These are phyloP conservation scores for Penicillium oxalicum DNA, from an alignment of 2,329 filamentous ascomycete species.

Conservation along the genomic window DNA sequence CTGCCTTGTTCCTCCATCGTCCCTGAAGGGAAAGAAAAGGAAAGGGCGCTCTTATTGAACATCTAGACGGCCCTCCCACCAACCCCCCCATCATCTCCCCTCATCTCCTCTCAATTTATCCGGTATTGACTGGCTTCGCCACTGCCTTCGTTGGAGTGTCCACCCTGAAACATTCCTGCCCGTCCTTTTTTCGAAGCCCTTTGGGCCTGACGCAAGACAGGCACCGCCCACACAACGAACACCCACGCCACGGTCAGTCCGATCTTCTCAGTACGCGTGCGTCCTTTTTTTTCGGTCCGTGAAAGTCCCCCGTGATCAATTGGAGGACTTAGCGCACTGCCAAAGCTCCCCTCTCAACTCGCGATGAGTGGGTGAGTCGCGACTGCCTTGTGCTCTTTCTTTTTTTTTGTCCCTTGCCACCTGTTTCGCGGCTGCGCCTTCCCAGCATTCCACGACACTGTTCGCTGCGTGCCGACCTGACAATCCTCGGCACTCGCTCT, in stretches of 20 bases:
- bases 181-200: conserved; percentile 4
- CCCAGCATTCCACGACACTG: conserved; percentile 26
- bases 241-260: background rate
- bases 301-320: conserved; percentile 8
- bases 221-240: too few species aligned
- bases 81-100: background rate
- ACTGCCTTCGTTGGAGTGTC: conserved; percentile 19
- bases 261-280: background rate
- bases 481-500: background rate
- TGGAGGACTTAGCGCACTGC: conserved; percentile 9
- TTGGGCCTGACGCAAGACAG: background rate
- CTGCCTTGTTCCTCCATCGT: background rate
- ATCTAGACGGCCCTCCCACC: too few species aligned
- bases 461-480: conserved; percentile 6
- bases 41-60: background rate
- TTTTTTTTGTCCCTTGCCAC: conserved; percentile 18
- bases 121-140: background rate
- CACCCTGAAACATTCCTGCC: conserved; percentile 29
- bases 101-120: too few species aligned
- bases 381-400: conserved; percentile 10
- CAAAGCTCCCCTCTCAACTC: conserved; percentile 15
- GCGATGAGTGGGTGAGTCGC: conserved; percentile 27
- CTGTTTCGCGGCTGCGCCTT: conserved; percentile 15
- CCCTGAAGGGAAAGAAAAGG: background rate
- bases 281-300: background rate